phyloP scores from a whole-genome alignment of 805 yeast species.

The Metschnikowia kunwiensis region DNA sequence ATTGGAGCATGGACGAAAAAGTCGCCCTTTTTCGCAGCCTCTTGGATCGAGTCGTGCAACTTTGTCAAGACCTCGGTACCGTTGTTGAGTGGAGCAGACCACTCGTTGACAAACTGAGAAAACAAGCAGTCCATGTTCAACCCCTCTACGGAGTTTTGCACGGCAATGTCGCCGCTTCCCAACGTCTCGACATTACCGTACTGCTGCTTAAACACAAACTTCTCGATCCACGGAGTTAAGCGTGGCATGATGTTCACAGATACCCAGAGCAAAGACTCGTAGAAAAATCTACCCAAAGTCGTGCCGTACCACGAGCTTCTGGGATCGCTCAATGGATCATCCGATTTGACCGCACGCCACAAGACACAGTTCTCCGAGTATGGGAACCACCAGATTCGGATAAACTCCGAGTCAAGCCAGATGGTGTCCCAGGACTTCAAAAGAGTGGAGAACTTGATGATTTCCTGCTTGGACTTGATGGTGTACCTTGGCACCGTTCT shows the following conservation, averaged over 20 bases:
- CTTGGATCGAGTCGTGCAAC: constrained; percentile 57
- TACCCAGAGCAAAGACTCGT: constrained; percentile 75
- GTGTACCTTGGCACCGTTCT: constrained; percentile 83
- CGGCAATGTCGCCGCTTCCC: constrained; percentile 60
- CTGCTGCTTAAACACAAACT: constrained; percentile 79
- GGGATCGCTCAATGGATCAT: constrained; percentile 59
- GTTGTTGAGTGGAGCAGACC: constrained; percentile 86
- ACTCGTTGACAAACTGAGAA: constrained; percentile 91
- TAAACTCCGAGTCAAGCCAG: constrained; percentile 88
- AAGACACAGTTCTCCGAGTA: constrained; percentile 79
- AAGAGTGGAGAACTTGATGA: constrained; percentile 71
- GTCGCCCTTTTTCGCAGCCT: constrained; percentile 57
- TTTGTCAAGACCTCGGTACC: constrained; percentile 70
- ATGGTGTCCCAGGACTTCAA: constrained; percentile 69
- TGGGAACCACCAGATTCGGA: constrained; percentile 98
- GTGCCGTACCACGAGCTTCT: constrained; percentile 86
- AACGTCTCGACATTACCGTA: constrained; percentile 72
- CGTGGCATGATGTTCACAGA: constrained; percentile 71
- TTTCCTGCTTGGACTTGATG: constrained; percentile 76
- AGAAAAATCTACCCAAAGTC: constrained; percentile 68
- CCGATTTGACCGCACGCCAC: constrained; percentile 85
- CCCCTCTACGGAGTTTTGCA: constrained; percentile 79
- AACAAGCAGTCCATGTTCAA: constrained; percentile 94
- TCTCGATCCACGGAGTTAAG: constrained; percentile 80
- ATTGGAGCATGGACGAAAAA: constrained; percentile 93